Conservation (phyloP, 163 green algal species). For the Chloromonas sp. region DNA sequence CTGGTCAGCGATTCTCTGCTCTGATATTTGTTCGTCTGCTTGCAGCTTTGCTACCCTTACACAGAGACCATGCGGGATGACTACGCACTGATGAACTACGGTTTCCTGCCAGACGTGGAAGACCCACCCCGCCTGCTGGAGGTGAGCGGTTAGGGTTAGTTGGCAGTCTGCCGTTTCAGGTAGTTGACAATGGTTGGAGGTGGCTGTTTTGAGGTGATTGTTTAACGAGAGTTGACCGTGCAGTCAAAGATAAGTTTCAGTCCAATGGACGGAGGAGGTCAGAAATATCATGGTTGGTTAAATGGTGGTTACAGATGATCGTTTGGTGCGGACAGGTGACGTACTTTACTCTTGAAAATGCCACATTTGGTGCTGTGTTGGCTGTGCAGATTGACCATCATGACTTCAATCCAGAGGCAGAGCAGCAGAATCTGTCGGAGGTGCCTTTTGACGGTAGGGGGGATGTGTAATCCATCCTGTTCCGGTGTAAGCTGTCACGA, state of each 20-base stretch:
- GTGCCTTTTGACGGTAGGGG: no score
- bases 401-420: neutral
- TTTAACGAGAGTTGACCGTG: neutral
- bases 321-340: neutral
- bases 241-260: neutral
- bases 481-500: no score
- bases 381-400: conserved; percentile 3
- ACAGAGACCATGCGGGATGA: neutral
- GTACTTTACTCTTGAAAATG: neutral
- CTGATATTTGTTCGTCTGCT: neutral
- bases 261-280: neutral
- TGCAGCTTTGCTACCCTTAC: conserved; percentile 2
- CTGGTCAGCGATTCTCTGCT: no score
- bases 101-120: conserved; percentile 1
- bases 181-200: neutral
- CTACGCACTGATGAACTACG: conserved; percentile 2
- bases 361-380: neutral
- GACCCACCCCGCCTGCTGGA: conserved; percentile 1
- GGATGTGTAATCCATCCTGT: no score
- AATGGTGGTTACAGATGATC: no score
- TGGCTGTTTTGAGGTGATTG: neutral
- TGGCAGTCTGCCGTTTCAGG: neutral
- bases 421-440: neutral
- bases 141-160: neutral
- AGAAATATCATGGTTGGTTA: neutral